A percentile compares a stretch with the other conserved stretches of the same genome.
Conservation (phyloP, 305 asterid species). For the Plantago coronopus region DNA sequence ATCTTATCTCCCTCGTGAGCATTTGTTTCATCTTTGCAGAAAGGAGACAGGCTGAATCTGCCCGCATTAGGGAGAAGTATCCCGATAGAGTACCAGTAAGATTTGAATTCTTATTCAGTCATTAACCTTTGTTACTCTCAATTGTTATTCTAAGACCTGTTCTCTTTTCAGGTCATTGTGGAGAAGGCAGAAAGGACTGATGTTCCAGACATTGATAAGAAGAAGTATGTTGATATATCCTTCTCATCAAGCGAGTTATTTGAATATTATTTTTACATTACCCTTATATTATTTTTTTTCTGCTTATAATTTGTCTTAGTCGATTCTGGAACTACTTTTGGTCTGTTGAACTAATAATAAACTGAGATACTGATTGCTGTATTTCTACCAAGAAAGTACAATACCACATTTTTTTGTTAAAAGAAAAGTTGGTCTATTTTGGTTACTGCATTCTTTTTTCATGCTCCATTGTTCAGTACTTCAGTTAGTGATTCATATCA, state of each 20-base stretch:
- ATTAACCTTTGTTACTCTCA: neutral
- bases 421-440: too few species aligned
- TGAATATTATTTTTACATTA: too few species aligned
- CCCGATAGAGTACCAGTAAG: conserved; percentile 64
- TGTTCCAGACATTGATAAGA: conserved; percentile 60
- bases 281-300: too few species aligned
- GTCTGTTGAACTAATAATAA: too few species aligned
- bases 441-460: too few species aligned
- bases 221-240: conserved; percentile 40
- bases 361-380: too few species aligned
- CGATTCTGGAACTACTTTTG: too few species aligned
- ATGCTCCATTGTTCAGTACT: too few species aligned
- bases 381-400: too few species aligned
- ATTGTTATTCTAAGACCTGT: neutral
- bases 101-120: conserved; percentile 14
- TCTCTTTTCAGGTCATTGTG: conserved; percentile 46
- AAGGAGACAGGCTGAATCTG: conserved; percentile 47
- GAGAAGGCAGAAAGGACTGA: conserved; percentile 59
- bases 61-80: conserved; percentile 51
- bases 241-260: neutral
- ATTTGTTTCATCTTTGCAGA: conserved; percentile 32
- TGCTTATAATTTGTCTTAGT: too few species aligned
- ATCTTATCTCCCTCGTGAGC: neutral
- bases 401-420: too few species aligned
- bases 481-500: too few species aligned